Evolutionary conservation across 306 rosid species (phyloP), one percentile per base, ranked within the genome.

Genomic region (Prunus mume): DNA sequence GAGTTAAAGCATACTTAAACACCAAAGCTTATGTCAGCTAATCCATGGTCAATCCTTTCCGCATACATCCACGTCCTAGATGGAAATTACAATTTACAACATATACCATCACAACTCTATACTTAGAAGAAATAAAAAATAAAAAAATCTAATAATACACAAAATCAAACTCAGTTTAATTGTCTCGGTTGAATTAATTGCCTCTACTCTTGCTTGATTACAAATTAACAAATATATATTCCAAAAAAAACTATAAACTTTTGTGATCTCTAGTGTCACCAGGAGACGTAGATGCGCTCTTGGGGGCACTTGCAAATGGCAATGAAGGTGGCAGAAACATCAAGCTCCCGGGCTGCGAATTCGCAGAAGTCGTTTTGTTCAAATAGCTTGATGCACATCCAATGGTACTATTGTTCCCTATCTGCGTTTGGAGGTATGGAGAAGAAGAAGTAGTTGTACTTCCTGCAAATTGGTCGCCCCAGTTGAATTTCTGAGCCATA

Each of bases 221-320:
- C 57, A 55, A 76, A 50, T 66, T 14, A 52, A 10, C 65, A 67
- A 43, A 75, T 6, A 12, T 47, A 7, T 74, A 20, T 43, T 24
- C 38, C 12, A 28, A 9, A 15, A 2, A 1, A 34, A 50, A 55
- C 32, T 30, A 34, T 41, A 17, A 9, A 57, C 57, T 20, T 47
- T 79, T 74, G 58, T 71, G 80, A 25, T 86, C 90, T 79, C 77
- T 84, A 68, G 83, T 82, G 51, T 82, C 81, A 1, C 78, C 74
- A 22, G 98, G 89, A 78, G 95, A 87, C 1, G 91, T 68, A 58
- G 96, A 89, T 0, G 92, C 86, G 78, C 85, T 89, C 74, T 89
- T 90, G 60, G 95, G 68, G 27, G 78, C 58, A 65, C 49, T 32
- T 14, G 96, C 81, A 77, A 87, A 83, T 15, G 93, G 85, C 85